A percentile compares a stretch with the other conserved stretches of the same genome.
These are phyloP conservation scores for Pulicaria dysenterica DNA, from an alignment of 129 eudicot species.

Conservation along the genomic window DNA sequence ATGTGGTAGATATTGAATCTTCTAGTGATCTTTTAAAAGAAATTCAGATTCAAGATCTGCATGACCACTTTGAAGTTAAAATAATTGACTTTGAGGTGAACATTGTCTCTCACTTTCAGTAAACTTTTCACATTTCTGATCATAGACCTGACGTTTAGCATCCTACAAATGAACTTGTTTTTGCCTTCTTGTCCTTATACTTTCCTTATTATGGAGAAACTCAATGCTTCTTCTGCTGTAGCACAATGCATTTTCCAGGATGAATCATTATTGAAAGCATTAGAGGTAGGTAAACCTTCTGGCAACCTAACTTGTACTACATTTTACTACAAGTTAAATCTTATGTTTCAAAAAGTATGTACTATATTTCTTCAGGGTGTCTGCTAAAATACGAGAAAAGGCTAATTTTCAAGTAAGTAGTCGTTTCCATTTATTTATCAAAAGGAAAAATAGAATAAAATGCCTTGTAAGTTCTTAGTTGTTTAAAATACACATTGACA, in stretches of 20 bases:
- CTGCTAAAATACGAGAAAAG: background rate
- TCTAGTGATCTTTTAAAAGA: constrained; percentile 33
- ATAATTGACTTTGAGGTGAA: constrained; percentile 65
- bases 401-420: background rate
- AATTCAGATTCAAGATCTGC: constrained; percentile 58
- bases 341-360: background rate
- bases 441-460: background rate
- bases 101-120: constrained; percentile 10
- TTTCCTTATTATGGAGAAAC: constrained; percentile 56
- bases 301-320: background rate
- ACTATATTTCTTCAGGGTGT: background rate
- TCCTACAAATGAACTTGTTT: constrained; percentile 53
- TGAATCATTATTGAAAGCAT: constrained; percentile 56
- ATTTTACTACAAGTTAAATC: background rate
- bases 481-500: background rate
- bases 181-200: constrained; percentile 43
- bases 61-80: constrained; percentile 63
- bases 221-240: constrained; percentile 52
- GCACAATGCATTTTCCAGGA: constrained; percentile 62
- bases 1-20: constrained; percentile 30
- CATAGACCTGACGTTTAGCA: constrained; percentile 21
- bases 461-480: background rate
- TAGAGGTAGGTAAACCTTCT: constrained; percentile 59
- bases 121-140: constrained; percentile 6
- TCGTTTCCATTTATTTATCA: background rate